Evolutionary conservation across 2,329 filamentous ascomycete species (phyloP).

Genomic region (Neurospora sp.): DNA sequence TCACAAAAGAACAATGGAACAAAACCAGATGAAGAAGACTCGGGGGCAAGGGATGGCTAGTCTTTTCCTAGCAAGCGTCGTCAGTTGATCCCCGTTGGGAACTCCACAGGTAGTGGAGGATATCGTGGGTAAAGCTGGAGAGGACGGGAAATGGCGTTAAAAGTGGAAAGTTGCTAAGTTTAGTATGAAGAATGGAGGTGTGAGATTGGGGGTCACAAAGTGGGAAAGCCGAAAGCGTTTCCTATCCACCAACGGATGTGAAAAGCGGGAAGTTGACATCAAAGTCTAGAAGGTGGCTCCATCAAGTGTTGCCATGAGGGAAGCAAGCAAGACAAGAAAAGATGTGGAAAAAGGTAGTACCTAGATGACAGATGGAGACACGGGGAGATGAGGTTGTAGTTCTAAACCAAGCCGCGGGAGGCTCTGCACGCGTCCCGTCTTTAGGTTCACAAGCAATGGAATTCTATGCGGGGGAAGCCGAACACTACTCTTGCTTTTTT

Average conservation of each 20-base stretch:
- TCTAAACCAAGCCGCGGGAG: not conserved
- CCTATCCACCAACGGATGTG: not conserved
- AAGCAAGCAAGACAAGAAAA: not conserved
- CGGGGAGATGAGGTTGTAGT: not conserved
- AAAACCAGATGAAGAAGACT: not conserved
- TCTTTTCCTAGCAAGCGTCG: not conserved
- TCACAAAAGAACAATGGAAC: not conserved
- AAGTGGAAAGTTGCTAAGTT: not conserved
- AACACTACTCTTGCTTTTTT: not conserved
- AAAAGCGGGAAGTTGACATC: not conserved
- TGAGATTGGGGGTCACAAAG: not conserved
- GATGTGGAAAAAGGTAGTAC: not conserved
- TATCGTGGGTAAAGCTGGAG: not conserved
- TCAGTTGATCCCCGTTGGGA: not conserved
- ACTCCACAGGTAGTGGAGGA: not conserved
- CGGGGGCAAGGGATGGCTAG: not conserved
- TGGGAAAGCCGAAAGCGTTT: not conserved
- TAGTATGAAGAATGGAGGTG: not conserved
- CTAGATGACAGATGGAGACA: not conserved
- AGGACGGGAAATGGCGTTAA: not conserved
- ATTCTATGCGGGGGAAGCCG: not conserved
- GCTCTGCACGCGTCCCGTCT: not conserved
- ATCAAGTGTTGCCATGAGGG: not conserved
- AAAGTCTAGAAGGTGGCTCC: not conserved
- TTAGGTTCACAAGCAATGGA: not conserved